phyloP scores from a whole-genome alignment of 1,139 yeast species.

The Scheffersomyces titani region DNA sequence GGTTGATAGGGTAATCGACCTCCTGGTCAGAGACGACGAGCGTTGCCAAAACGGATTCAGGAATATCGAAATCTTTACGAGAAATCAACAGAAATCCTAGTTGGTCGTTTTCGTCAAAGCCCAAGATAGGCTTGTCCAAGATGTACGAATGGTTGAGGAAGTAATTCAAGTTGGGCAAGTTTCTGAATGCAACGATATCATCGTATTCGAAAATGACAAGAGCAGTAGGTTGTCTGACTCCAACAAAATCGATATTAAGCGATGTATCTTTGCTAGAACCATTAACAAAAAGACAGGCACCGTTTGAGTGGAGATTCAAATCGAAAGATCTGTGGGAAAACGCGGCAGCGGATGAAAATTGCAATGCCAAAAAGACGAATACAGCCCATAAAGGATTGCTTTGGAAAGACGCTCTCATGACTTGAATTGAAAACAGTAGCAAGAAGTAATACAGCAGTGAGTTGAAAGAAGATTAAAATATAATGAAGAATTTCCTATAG shows the following conservation, averaged over 20 bases:
- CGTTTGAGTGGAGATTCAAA: slow-evolving; percentile 12
- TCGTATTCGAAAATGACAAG: slow-evolving; percentile 14
- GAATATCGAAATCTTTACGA: slow-evolving; percentile 2
- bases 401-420: background rate
- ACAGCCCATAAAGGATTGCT: background rate
- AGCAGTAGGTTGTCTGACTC: slow-evolving; percentile 9
- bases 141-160: slow-evolving; percentile 10
- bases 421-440: background rate
- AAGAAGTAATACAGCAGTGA: background rate
- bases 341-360: slow-evolving; percentile 7
- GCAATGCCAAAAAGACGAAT: slow-evolving; percentile 3
- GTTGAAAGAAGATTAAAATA: background rate
- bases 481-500: background rate
- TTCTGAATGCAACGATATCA: slow-evolving; percentile 10
- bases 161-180: slow-evolving; percentile 11
- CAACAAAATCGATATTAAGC: slow-evolving; percentile 6
- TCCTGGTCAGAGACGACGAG: slow-evolving; percentile 2
- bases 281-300: slow-evolving; percentile 12
- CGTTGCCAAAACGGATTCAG: slow-evolving; percentile 4
- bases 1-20: slow-evolving; percentile 5
- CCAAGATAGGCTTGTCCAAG: background rate
- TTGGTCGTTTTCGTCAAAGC: background rate
- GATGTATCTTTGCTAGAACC: slow-evolving; percentile 7
- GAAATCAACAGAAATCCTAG: slow-evolving; percentile 7
- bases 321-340: slow-evolving; percentile 5